These are phyloP conservation scores for Drechslera avenae DNA, from an alignment of 2,329 filamentous ascomycete species.

Conservation along the genomic window DNA sequence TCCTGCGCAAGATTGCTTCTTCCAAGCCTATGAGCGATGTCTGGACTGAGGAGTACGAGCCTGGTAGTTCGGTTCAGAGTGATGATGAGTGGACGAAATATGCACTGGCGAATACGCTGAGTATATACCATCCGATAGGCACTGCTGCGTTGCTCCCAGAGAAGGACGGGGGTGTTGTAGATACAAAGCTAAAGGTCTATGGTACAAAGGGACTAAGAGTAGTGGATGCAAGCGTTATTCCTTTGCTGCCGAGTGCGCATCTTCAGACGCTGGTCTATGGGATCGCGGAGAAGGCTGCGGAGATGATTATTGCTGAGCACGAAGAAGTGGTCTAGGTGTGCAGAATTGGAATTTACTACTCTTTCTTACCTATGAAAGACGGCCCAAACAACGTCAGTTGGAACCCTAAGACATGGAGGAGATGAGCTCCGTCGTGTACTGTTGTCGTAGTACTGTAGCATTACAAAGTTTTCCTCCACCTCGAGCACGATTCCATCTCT, in stretches of 20 bases:
- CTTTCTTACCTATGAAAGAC: too few species aligned
- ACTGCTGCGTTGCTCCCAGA: constrained; percentile 41
- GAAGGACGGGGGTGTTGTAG: constrained; percentile 33
- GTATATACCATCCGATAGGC: constrained; percentile 44
- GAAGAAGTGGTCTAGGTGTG: not conserved
- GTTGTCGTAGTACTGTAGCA: too few species aligned
- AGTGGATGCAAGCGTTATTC: constrained; percentile 40
- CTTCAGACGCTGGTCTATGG: constrained; percentile 38
- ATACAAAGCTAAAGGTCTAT: constrained; percentile 27
- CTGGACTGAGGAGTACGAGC: constrained; percentile 37
- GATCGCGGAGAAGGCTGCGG: constrained; percentile 35
- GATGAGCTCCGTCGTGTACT: too few species aligned
- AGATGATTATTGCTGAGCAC: constrained; percentile 22
- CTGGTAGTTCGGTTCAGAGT: constrained; percentile 33
- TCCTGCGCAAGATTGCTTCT: constrained; percentile 36
- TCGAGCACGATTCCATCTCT: too few species aligned
- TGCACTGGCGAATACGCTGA: constrained; percentile 23
- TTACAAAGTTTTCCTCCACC: too few species aligned
- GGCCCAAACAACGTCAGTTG: too few species aligned
- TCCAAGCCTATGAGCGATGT: constrained; percentile 33
- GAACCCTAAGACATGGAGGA: too few species aligned
- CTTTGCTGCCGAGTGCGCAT: constrained; percentile 31
- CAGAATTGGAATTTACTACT: not conserved
- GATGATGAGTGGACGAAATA: constrained; percentile 36
- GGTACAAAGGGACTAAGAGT: constrained; percentile 29